phyloP scores from a whole-genome alignment of 2,329 filamentous ascomycete genomes.

The Ophiostoma ips region DNA sequence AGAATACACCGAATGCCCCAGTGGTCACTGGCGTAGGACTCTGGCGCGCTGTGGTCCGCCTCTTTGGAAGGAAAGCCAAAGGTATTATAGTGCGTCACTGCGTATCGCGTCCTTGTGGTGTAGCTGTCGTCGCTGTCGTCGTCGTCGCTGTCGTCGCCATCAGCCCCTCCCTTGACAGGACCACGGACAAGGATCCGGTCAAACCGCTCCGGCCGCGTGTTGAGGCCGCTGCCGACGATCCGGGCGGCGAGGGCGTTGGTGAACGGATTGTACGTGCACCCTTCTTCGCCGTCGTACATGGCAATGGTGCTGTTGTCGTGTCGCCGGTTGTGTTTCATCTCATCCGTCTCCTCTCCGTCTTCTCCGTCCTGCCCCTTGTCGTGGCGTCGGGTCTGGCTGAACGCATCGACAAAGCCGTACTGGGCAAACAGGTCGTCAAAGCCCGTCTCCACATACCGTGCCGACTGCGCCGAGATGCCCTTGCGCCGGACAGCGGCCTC shows the following conservation, averaged over 20 bases:
- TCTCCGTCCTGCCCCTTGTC: conserved; percentile 26
- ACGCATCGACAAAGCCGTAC: conserved; percentile 37
- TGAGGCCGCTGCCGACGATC: conserved; percentile 30
- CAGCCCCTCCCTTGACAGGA: not conserved
- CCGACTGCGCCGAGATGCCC: conserved; percentile 37
- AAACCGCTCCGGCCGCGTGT: conserved; percentile 49
- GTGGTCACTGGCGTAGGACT: conserved; percentile 37
- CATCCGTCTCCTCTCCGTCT: conserved; percentile 22
- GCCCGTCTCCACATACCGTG: conserved; percentile 23
- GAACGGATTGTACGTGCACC: conserved; percentile 49
- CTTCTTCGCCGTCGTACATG: conserved; percentile 44
- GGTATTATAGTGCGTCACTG: conserved; percentile 31
- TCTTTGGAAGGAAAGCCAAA: conserved; percentile 34
- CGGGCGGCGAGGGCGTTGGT: conserved; percentile 41
- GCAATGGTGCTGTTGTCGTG: conserved; percentile 12
- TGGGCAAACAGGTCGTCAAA: conserved; percentile 34
- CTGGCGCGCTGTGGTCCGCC: conserved; percentile 7
- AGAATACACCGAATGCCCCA: conserved; percentile 40
- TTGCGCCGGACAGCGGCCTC: conserved; percentile 35
- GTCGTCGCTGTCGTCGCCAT: not conserved
- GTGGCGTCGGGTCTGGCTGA: conserved; percentile 27
- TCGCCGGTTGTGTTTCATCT: conserved; percentile 5
- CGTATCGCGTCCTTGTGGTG: no score
- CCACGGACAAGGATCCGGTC: conserved; percentile 45
- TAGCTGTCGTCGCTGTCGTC: conserved; percentile 17